Evolutionary conservation across 371 early-diverging fungal genomes (phyloP), one percentile per base, ranked within the genome.

Genomic region (Lichtheimia hyalospora): DNA sequence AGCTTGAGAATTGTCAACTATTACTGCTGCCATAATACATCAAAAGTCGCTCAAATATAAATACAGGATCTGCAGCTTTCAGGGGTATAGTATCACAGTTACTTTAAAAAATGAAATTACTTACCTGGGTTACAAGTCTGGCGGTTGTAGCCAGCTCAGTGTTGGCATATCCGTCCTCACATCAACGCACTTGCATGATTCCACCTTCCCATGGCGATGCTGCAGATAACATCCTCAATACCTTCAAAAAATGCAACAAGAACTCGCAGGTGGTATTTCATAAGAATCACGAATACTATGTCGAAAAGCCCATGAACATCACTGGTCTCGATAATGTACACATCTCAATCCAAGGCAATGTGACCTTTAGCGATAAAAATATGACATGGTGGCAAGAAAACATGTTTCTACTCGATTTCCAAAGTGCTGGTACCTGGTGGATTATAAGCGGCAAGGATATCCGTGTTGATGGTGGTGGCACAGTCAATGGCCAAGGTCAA

Each of bases 361-460:
- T 67, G 40, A 41, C 25, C 0, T 57, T 63, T 43, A 55, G 51
- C 34, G 18, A 63, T 20, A 55, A 40, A 10, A 23, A 63, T 8
- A 60, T 63, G 23, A 16, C 54, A 10, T 63, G 41, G n/a, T 67
- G 68, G 68, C 63, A 63, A 34, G 48, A 63, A 13, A 67, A 63
- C 44, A 57, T 59, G 12, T 63, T 58, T 28, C 44, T 56, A 7
- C 52, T 68, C 27, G 55, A 64, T 20, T 67, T 60, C 52, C 68
- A 68, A 41, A 68, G 63, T 49, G 64, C 64, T 14, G 59, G 63
- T 23, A 68, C 64, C 10, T 68, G 43, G 50, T 68, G 68, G 68
- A 43, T 64, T 18, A 53, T 64, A 53, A 57, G 64, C 5, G 68
- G 68, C 10, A 55, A 58, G n/a, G 28, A 61, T 13, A 52, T 61